phyloP scores from a whole-genome alignment of 106 monocot species.

The Iris macrosiphon region DNA sequence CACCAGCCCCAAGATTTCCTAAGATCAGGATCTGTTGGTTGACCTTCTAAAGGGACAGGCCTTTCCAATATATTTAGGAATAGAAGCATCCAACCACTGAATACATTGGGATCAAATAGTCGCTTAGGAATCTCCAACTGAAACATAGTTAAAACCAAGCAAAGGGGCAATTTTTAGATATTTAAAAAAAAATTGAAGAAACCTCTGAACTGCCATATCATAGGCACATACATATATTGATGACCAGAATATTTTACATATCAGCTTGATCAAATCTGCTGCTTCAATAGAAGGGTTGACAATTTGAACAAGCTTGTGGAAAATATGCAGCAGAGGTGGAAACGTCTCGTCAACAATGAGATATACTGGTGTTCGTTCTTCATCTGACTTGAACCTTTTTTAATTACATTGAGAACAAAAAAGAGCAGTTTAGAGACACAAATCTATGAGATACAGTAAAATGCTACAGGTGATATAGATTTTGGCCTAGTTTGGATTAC shows the following conservation, averaged over 20 bases:
- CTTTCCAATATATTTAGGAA: conserved; percentile 88
- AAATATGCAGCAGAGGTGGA: conserved; percentile 70
- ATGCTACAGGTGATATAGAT: no score
- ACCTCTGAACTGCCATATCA: neutral
- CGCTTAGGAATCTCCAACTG: conserved; percentile 97
- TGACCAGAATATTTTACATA: conserved; percentile 99
- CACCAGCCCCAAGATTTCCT: conserved; percentile 99
- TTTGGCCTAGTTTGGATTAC: no score
- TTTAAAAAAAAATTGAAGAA: neutral
- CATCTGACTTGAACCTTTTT: conserved; percentile 86
- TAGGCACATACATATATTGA: conserved; percentile 80
- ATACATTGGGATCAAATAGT: conserved; percentile 60
- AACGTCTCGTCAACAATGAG: conserved; percentile 85
- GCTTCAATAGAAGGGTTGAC: conserved; percentile 69
- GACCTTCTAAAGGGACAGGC: conserved; percentile 77
- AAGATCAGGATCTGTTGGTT: conserved; percentile 75
- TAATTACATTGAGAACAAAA: neutral
- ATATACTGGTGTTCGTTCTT: conserved; percentile 77
- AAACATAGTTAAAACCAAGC: neutral
- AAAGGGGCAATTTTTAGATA: neutral
- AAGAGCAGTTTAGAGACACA: no score
- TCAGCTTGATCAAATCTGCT: conserved; percentile 88
- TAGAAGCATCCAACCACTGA: conserved; percentile 83
- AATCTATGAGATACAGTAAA: no score
- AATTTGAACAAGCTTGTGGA: conserved; percentile 76